phyloP scores from a whole-genome alignment of 805 yeast genomes.

The Limtongia smithiae region DNA sequence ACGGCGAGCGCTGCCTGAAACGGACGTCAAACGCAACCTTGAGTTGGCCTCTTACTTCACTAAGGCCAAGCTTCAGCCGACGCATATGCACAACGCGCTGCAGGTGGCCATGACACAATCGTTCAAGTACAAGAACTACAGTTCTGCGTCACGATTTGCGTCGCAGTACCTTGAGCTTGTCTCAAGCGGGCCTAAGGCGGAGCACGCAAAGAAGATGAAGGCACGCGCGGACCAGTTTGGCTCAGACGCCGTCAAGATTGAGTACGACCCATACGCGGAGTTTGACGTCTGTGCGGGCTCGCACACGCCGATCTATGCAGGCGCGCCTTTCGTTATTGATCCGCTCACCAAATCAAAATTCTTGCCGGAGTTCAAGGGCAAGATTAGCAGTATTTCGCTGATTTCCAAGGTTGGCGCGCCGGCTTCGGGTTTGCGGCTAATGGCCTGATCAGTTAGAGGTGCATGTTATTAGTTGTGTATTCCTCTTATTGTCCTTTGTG shows the following conservation, averaged over 20 bases:
- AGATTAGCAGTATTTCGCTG: constrained; percentile 67
- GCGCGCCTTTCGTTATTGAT: constrained; percentile 64
- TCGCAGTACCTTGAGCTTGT: constrained; percentile 70
- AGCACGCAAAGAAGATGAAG: constrained; percentile 73
- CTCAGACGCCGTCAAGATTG: constrained; percentile 82
- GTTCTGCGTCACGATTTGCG: constrained; percentile 88
- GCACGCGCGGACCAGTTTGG: constrained; percentile 74
- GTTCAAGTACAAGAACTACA: constrained; percentile 81
- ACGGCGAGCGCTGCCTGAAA: constrained; percentile 73
- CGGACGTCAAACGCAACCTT: constrained; percentile 70
- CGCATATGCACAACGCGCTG: constrained; percentile 81
- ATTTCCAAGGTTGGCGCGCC: constrained; percentile 84
- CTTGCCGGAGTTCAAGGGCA: constrained; percentile 71
- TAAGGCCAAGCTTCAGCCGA: constrained; percentile 70
- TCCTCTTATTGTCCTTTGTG: no score
- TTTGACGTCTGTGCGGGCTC: constrained; percentile 87
- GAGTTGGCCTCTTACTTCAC: constrained; percentile 97
- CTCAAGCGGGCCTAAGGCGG: constrained; percentile 69
- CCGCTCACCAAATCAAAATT: constrained; percentile 89
- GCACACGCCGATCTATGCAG: constrained; percentile 82
- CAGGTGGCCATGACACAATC: constrained; percentile 95
- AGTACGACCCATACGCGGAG: constrained; percentile 88
- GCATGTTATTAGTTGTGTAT: no score
- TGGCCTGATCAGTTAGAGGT: constrained; percentile 23
- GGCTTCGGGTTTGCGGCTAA: constrained; percentile 76